Conservation (phyloP, 148 eudicot species). For the Hydrangea macrophylla region DNA sequence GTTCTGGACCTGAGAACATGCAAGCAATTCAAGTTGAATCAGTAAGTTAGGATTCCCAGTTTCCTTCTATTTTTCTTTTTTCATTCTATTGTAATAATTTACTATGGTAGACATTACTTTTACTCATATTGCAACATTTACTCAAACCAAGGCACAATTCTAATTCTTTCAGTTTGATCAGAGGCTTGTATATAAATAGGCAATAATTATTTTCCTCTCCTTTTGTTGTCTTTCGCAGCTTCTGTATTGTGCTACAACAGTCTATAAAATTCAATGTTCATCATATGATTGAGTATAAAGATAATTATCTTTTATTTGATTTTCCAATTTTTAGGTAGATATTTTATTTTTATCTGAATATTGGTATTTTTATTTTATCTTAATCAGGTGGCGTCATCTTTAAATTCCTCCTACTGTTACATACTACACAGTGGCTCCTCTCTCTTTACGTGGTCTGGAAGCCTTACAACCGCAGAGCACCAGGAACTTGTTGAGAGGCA, state of each 20-base stretch:
- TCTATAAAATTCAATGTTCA: too few species aligned
- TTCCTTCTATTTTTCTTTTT: not conserved
- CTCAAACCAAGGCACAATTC: not conserved
- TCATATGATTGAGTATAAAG: not conserved
- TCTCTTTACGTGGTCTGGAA: constrained; percentile 81
- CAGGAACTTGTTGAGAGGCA: constrained; percentile 92
- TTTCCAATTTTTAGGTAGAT: too few species aligned
- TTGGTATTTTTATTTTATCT: constrained; percentile 4
- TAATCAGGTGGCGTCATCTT: constrained; percentile 77
- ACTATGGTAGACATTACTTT: not conserved
- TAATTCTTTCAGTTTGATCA: not conserved
- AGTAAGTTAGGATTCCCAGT: constrained; percentile 32
- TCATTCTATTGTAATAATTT: not conserved
- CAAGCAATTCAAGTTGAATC: constrained; percentile 95
- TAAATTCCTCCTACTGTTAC: constrained; percentile 83
- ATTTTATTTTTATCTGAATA: constrained; percentile 1
- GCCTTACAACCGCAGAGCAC: constrained; percentile 59
- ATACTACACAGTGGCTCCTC: constrained; percentile 75
- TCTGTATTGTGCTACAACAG: not conserved
- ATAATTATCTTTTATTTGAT: too few species aligned
- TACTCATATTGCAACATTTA: not conserved
- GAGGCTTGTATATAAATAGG: not conserved
- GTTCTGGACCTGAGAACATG: constrained; percentile 88
- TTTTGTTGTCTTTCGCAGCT: not conserved
- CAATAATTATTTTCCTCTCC: not conserved